Conservation (phyloP, 768 basidiomycete species). For the Mycena rebaudengoi region DNA sequence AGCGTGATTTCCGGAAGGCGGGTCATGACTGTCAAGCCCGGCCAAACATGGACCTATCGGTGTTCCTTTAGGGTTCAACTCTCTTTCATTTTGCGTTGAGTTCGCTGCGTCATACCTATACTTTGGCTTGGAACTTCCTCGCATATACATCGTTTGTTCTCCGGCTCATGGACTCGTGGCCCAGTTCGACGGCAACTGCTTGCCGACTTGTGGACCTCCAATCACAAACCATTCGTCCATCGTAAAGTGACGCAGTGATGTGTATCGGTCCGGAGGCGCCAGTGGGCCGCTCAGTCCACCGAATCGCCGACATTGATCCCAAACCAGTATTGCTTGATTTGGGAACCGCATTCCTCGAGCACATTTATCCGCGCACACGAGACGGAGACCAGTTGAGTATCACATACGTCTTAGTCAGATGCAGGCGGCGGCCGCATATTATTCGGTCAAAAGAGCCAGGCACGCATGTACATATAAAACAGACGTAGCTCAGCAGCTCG, state of each 20-base stretch:
- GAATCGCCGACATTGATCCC: conserved; percentile 20
- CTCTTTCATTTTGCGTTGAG: no score
- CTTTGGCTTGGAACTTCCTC: not conserved
- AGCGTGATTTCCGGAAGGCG: no score
- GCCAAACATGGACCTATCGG: no score
- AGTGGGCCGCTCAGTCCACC: not conserved
- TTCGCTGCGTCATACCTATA: no score
- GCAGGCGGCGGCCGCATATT: conserved; percentile 15
- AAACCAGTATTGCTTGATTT: not conserved
- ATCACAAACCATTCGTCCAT: no score
- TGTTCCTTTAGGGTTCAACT: no score
- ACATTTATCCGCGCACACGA: conserved; percentile 8
- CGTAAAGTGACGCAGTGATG: no score
- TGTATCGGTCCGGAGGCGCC: no score
- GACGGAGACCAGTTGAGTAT: not conserved
- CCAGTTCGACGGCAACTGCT: not conserved
- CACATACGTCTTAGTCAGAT: not conserved
- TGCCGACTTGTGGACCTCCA: no score
- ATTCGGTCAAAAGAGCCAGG: conserved; percentile 8
- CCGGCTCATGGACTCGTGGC: conserved; percentile 22
- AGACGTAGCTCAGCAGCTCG: not conserved
- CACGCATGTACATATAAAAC: conserved; percentile 20
- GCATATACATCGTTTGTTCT: conserved; percentile 22
- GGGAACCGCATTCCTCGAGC: not conserved
- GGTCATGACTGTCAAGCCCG: no score